phyloP scores from a whole-genome alignment of 2,329 filamentous ascomycete genomes.

The Sodiomyces alkalinus region DNA sequence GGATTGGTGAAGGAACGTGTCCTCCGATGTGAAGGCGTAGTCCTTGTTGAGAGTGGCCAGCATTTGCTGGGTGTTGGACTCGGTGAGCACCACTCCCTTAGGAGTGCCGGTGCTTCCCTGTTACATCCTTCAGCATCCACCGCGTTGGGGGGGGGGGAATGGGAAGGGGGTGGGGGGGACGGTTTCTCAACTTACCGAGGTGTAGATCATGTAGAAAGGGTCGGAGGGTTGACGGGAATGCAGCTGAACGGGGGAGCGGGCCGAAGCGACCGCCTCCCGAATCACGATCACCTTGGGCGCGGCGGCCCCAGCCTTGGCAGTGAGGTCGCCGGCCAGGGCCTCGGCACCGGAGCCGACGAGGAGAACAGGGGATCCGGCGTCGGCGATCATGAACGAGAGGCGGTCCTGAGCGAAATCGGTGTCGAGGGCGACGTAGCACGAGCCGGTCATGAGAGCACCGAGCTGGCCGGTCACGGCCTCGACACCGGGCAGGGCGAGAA shows the following conservation, averaged over 20 bases:
- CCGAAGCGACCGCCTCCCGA: conserved; percentile 8
- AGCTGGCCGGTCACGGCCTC: conserved; percentile 11
- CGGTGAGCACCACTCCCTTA: conserved; percentile 11
- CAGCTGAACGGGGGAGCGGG: conserved; percentile 4
- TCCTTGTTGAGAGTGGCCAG: conserved; percentile 10
- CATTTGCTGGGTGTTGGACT: conserved; percentile 13
- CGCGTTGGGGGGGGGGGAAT: too few species aligned
- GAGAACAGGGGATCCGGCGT: conserved; percentile 8
- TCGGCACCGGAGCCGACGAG: conserved; percentile 10
- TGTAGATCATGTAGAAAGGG: conserved; percentile 13
- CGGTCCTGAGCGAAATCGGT: conserved; percentile 12
- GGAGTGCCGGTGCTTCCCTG: conserved; percentile 12
- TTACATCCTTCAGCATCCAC: too few species aligned
- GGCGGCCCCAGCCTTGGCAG: conserved; percentile 5
- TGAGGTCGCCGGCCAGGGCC: conserved; percentile 7
- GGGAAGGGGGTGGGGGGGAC: too few species aligned
- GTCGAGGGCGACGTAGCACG: conserved; percentile 12
- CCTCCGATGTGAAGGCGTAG: conserved; percentile 7
- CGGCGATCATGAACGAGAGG: conserved; percentile 11
- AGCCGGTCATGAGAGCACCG: conserved; percentile 9
- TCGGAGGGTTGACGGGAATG: conserved; percentile 7
- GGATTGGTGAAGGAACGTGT: conserved; percentile 11
- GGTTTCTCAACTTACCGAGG: conserved; percentile 8
- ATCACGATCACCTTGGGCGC: conserved; percentile 8
- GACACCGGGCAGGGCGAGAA: conserved; percentile 10